Evolutionary conservation across 2,329 filamentous ascomycete species (phyloP), one percentile per base, ranked within the genome.

Genomic region (Fusarium nanum): DNA sequence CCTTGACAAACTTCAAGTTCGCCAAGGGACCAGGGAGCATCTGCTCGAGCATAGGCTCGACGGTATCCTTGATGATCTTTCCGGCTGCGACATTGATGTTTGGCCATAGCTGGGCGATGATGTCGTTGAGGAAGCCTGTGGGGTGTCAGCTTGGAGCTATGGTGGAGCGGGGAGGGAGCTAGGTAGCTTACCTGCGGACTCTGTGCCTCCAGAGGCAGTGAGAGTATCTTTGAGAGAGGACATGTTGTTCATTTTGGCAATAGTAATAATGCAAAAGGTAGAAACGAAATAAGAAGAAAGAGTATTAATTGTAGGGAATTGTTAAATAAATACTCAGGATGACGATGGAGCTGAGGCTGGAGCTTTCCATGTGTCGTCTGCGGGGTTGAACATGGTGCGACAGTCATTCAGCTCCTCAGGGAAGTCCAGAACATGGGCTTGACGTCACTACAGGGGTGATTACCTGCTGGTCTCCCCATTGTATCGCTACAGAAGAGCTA

Each of bases 51-150:
- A 75, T 75, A 6, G 73, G 73, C n/a, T 75, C 73, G 22, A 75
- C 73, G 0, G 62, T 32, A 18, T 75, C 53, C 48, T 74, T 75
- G 59, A 74, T 48, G 20, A 75, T 75, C 37, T 60, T 60, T 50
- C 67, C 63, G 30, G 71, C 73, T 8, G 73, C 73, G 22, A 75
- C 63, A n/a, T 70, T 75, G 64, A 75, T 75, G 47, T 75, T 75
- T 32, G 73, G 71, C 73, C 73, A 75, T 37, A 75, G 56, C 30
- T 75, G 73, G 7, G 73, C 73, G 44, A 75, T 32, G 28, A 75
- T 75, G 54, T 74, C 71, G 59, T 74, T 75, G 41, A 75, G 59
- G 60, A 75, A 75, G 49, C 73, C 73, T 75, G 32, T 7, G 0
- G 9, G 46, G n/a, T 59, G 67, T 73, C 13, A 75, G 68, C 40